Base-by-base conservation (phyloP, 2,329 filamentous ascomycete genomes). In the Talaromyces piceae region DNA sequence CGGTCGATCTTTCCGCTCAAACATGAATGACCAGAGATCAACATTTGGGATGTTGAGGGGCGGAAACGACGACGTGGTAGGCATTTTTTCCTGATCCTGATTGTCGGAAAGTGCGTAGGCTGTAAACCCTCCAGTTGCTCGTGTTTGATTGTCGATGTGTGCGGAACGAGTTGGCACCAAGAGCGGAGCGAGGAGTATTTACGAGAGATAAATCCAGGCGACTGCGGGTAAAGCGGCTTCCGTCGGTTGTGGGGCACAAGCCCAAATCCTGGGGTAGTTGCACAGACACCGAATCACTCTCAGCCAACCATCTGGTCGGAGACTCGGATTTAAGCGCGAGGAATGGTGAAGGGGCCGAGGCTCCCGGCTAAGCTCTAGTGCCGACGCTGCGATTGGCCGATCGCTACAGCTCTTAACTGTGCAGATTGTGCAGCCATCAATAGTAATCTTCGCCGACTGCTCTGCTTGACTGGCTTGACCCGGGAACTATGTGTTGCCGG, bases 11-110 rank as follows among this genome's bases (percentile, higher is more conserved):
- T 80, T 82, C 52, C 78, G 74, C 59, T 90, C 84, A 62, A 95
- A 90, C 43, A 94, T 72, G 52, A 90, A 83, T 0, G 77, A 77
- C 87, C 88, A 95, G 45, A 95, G 65, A 66, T 94, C 89, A 50
- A 84, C 70, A 58, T 85, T 72, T 0, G 91, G 90, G 37, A 95
- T 83, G 18, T 83, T 74, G 31, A 93, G 61, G 6, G 75, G 67
- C 1, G 82, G 76, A 63, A 83, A 88, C 1, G 73, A 71, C 3
- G 88, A 90, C 44, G 80, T 73, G 61, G 84, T 77, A 54, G 87
- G 85, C 89, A 94, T n/a, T n/a, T n/a, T n/a, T n/a, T n/a, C n/a
- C n/a, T n/a, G n/a, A n/a, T n/a, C n/a, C n/a, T 94, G 31, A 50
- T 47, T 27, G 25, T 41, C 2, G 13, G 20, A 23, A 16, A 22